Conservation (phyloP, 352 stramenopile genomes). For the Phytophthora cryptogea region DNA sequence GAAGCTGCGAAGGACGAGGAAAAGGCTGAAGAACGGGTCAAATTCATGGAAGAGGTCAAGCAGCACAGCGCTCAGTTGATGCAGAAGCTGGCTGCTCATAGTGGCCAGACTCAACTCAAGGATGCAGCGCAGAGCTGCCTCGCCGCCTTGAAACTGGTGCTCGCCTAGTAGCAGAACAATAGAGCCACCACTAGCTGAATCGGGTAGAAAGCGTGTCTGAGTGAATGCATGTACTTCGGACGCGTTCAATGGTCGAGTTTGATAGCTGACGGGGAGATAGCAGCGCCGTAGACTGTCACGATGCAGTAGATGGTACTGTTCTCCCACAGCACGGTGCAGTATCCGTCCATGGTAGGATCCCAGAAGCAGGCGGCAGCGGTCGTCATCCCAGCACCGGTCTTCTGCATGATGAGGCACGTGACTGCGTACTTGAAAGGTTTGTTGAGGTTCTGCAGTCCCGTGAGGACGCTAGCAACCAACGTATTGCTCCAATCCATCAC, state of each 20-base stretch:
- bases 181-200: background rate
- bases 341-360: conserved; percentile 76
- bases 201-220: conserved; percentile 10
- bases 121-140: conserved; percentile 60
- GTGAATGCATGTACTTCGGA: conserved; percentile 25
- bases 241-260: conserved; percentile 69
- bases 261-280: conserved; percentile 76
- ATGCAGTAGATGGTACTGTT: conserved; percentile 88
- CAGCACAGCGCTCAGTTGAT: conserved; percentile 33
- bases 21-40: conserved; percentile 48
- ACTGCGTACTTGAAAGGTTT: conserved; percentile 89
- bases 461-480: conserved; percentile 78
- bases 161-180: conserved; percentile 10
- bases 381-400: conserved; percentile 73
- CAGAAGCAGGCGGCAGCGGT: conserved; percentile 79
- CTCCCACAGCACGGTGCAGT: conserved; percentile 86
- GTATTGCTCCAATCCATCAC: conserved; percentile 87
- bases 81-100: conserved; percentile 41
- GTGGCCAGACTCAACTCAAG: conserved; percentile 30
- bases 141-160: conserved; percentile 37
- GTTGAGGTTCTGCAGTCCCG: conserved; percentile 84
- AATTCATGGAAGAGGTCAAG: conserved; percentile 51
- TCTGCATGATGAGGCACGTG: conserved; percentile 88
- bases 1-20: conserved; percentile 47
- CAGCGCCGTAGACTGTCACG: conserved; percentile 80